Evolutionary conservation across 495 filamentous ascomycete genomes (phyloP), one percentile per base, ranked within the genome.

Genomic region (Penicillium riverlandense): DNA sequence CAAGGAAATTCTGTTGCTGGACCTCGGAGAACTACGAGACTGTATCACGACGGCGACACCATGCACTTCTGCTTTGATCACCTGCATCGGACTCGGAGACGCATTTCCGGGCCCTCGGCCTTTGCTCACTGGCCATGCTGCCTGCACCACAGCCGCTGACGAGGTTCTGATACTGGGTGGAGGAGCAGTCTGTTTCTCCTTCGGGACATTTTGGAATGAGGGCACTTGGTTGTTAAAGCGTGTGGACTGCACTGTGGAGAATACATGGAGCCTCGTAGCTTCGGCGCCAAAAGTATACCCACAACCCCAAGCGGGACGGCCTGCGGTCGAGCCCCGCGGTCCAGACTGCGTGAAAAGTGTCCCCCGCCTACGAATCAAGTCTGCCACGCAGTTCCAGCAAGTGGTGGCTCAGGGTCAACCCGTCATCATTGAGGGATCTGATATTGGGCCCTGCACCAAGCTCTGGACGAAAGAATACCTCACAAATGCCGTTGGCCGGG

Each of bases 181-280:
- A 11, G 90, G 90, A 13, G 87, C 86, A 22, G 85, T 89, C 0
- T 95, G 90, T 59, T 95, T 94, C 63, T 88, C 86, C 0, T 91
- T 95, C 73, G 88, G 86, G 7, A 82, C 82, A 11, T 83, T 74
- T 48, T 88, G 84, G 80, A 88, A 85, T 44, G 67, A 75, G 36
- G 80, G 75, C 0, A 71, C 72, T 34, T 82, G 74, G 62, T 47
- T 58, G 14, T 38, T 82, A 38, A 53, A 55, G 46, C 49, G 44
- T 14, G 42, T 28, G 14, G 45, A 54, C 14, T 44, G 51, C 1
- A 33, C 14, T 2, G 28, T 40, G 5, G 45, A 53, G 32, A 59
- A 64, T 35, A 45, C 37, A 10, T 69, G 58, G 58, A 31, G 27
- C 0, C 12, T 59, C 30, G 42, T 52, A 7, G 37, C 53, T 4